Percentiles rank a stretch among this genome's conserved stretches.
Evolutionary conservation across 176 grass and related monocot species (phyloP).

Genomic region (Zea luxurians): DNA sequence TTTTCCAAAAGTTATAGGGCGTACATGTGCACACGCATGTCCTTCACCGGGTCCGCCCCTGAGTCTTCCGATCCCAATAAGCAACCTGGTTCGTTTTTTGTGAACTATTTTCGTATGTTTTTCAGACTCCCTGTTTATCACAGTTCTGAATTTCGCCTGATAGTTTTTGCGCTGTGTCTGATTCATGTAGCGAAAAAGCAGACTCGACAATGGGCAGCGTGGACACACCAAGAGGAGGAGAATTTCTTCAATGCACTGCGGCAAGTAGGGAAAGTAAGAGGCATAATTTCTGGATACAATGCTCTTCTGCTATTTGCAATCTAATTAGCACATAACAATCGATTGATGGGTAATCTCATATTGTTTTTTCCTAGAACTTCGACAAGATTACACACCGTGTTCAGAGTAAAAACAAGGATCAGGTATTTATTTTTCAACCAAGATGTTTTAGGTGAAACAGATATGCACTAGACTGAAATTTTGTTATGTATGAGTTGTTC

Average conservation of each 20-base stretch:
- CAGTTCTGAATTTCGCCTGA: conserved; percentile 22
- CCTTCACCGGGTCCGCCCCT: neutral
- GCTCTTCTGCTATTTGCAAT: conserved; percentile 15
- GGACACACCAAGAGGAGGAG: conserved; percentile 95
- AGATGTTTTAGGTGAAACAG: conserved; percentile 13
- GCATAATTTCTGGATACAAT: conserved; percentile 38
- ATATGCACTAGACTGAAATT: neutral
- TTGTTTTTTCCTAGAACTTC: conserved; percentile 66
- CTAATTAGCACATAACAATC: conserved; percentile 2
- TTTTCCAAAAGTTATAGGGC: neutral
- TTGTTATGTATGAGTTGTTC: neutral
- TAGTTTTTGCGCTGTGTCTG: neutral
- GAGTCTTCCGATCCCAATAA: conserved; percentile 22
- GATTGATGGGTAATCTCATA: conserved; percentile 37
- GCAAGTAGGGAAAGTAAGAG: conserved; percentile 94
- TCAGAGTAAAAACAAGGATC: conserved; percentile 99
- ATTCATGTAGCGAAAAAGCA: conserved; percentile 58
- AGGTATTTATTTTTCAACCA: conserved; percentile 56
- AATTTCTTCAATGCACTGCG: conserved; percentile 97
- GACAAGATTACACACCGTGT: conserved; percentile 97
- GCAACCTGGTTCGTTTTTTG: conserved; percentile 36
- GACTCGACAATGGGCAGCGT: conserved; percentile 90
- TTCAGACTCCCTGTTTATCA: neutral
- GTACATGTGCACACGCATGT: neutral
- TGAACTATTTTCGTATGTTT: neutral